Evolutionary conservation across 768 basidiomycete species (phyloP), one percentile per base, ranked within the genome.

Genomic region (Termitomyces sp.): DNA sequence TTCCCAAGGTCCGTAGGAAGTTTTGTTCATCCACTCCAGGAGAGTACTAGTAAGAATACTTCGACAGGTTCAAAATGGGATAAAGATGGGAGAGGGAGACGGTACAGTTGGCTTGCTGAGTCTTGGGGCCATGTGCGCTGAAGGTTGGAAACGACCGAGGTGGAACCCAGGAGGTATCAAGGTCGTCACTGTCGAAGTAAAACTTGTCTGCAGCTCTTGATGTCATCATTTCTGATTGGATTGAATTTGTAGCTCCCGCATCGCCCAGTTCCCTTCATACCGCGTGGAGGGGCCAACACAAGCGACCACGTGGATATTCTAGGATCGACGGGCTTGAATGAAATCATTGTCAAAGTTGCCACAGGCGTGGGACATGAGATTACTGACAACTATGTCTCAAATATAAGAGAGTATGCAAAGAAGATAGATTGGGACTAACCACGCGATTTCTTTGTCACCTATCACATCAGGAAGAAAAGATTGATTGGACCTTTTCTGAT

Each of bases 81-180:
- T 98, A 53, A 91, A 89, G 63, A 85, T 95, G 71, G 92, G 93
- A 41, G 94, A 97, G 74, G 96, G 94, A 8, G 97, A 98, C 68
- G 96, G 97, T 13, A 98, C 97, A 2, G 94, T 94, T 24, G 85
- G 85, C 63, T 72, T 94, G 42, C 66, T 95, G 34, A 92, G 90
- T 62, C 77, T 94, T 53, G 96, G 94, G 16, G 85, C 90, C n/a
- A 97, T 98, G 94, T 98, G 96, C 65, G 87, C 90, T 12, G 92
- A 94, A 67, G 96, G 95, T 7, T 97, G 95, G 96, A 90, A 90
- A 70, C 78, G 86, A 56, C 80, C 80, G 60, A 77, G 86, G 54
- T 98, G 93, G 92, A 98, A 98, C 70, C 96, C 96, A 1, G 88
- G 84, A 13, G 81, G 88, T n/a, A 93, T 97, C 67, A 81, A 84